A percentile compares a stretch with the other conserved stretches of the same genome.
These are phyloP conservation scores for Corylus heterophylla DNA, from an alignment of 306 rosid species.

Conservation along the genomic window DNA sequence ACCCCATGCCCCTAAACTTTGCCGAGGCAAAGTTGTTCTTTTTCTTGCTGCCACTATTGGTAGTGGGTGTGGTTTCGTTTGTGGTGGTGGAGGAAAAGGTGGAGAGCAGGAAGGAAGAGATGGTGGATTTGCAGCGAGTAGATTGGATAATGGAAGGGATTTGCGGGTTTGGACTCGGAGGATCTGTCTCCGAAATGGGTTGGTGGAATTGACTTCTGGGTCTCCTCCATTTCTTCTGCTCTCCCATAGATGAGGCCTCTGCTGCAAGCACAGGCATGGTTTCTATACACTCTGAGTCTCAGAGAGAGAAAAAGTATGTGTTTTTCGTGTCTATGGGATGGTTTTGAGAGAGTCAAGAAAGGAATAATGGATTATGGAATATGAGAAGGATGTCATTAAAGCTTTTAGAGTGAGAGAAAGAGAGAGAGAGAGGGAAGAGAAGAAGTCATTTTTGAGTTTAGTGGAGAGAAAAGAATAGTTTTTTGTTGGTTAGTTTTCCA, in stretches of 20 bases:
- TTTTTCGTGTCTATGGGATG: background rate
- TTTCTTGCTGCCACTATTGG: conserved; percentile 37
- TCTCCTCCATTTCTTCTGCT: conserved; percentile 66
- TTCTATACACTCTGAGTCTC: background rate
- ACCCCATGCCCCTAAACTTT: conserved; percentile 77
- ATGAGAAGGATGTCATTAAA: background rate
- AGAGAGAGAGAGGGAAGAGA: background rate
- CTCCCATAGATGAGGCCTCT: conserved; percentile 39
- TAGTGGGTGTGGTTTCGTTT: conserved; percentile 44
- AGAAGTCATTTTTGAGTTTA: background rate
- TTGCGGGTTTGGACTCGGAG: conserved; percentile 38
- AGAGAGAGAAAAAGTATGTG: background rate
- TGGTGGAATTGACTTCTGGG: conserved; percentile 60
- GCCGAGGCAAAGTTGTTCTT: conserved; percentile 63
- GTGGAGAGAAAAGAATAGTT: background rate
- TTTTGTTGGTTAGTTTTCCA: background rate
- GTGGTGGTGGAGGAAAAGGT: conserved; percentile 48
- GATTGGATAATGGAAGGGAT: conserved; percentile 58
- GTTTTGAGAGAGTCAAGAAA: background rate
- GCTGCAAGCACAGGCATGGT: conserved; percentile 63
- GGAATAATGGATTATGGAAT: conserved; percentile 19
- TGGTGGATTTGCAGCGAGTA: conserved; percentile 74
- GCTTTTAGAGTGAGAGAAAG: background rate
- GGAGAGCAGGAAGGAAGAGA: conserved; percentile 76
- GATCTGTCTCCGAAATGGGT: conserved; percentile 60